Evolutionary conservation across 2,329 filamentous ascomycete species (phyloP).

Genomic region (Fonsecaea pedrosoi): DNA sequence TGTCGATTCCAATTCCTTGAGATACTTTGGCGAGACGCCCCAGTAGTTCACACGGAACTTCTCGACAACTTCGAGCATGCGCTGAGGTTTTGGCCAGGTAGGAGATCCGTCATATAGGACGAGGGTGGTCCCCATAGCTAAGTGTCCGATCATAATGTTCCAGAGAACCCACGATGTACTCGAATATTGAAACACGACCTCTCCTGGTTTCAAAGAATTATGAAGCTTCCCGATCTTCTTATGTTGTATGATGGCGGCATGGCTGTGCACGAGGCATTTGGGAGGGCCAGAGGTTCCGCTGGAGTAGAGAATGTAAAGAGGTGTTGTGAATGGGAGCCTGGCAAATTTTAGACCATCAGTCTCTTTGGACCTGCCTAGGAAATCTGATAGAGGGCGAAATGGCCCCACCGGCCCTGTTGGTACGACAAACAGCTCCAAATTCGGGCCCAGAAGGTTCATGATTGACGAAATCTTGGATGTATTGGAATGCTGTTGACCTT

Average conservation of each 20-base stretch:
- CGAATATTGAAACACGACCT: conserved; percentile 54
- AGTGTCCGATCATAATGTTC: conserved; percentile 58
- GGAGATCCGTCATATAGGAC: conserved; percentile 83
- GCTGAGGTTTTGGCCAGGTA: conserved; percentile 70
- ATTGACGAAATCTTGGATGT: conserved; percentile 22
- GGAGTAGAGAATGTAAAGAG: conserved; percentile 61
- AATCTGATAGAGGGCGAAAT: conserved; percentile 41
- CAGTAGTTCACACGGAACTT: conserved; percentile 67
- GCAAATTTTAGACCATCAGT: conserved; percentile 54
- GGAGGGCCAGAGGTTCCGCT: conserved; percentile 60
- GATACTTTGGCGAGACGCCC: conserved; percentile 76
- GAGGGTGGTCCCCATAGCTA: conserved; percentile 65
- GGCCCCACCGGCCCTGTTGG: background rate
- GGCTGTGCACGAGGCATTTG: conserved; percentile 81
- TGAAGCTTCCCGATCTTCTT: conserved; percentile 67
- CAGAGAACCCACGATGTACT: conserved; percentile 56
- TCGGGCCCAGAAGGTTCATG: conserved; percentile 5
- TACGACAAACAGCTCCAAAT: conserved; percentile 22
- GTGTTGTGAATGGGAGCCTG: conserved; percentile 71
- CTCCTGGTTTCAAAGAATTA: conserved; percentile 49
- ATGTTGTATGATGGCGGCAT: conserved; percentile 47
- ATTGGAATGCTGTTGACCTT: conserved; percentile 22
- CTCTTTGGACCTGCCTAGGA: conserved; percentile 37
- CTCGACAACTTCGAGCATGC: conserved; percentile 53
- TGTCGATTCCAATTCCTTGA: conserved; percentile 73